Base-by-base conservation (phyloP, 768 basidiomycete species). In the Tylopilus felleus region DNA sequence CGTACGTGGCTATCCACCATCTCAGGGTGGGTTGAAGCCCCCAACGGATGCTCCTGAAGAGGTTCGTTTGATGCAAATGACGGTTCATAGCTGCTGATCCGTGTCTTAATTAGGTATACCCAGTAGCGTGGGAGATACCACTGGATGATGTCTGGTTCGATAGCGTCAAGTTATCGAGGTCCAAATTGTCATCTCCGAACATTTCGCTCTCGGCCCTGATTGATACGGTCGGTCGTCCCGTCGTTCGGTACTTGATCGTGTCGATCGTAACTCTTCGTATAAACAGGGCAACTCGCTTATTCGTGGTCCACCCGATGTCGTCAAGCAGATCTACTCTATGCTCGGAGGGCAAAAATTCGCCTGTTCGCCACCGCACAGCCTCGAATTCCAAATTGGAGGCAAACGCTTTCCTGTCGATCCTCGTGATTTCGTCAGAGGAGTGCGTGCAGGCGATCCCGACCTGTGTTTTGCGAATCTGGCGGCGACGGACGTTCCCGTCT, bases 61-160 rank as follows among this genome's bases (percentile, higher is more conserved):
- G 76, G 86, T 86, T 38, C 31, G 77, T 69, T 23, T 22, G 21
- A 10, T 28, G 35, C 31, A 14, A 38, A 7, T 19, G 22, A 31
- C 4, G 23, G 36, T 45, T n/a, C 12, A 29, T 21, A n/a, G n/a
- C 8, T 31, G 23, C 50, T 63, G n/a, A 61, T 46, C 8, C 4
- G 13, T 27, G 9, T 53, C 1, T 29, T 28, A 10, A 48, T 47
- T 59, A 84, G 84, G 66, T 70, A 13, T 85, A 85, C 65, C 82
- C 84, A 1, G 73, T 85, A 25, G 75, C 83, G 12, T 90, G 89
- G 89, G 89, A 91, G 66, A 72, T 89, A 7, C 74, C 79, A 25
- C 54, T 91, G 8, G 88, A 89, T 49, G 83, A 83, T 52, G 84
- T 90, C 6, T 90, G 75, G 64, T 76, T 92, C 31, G 85, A 90